Evolutionary conservation across 1,139 yeast species (phyloP), one percentile per base, ranked within the genome.

Genomic region (Lodderomyces oxycetoniae): DNA sequence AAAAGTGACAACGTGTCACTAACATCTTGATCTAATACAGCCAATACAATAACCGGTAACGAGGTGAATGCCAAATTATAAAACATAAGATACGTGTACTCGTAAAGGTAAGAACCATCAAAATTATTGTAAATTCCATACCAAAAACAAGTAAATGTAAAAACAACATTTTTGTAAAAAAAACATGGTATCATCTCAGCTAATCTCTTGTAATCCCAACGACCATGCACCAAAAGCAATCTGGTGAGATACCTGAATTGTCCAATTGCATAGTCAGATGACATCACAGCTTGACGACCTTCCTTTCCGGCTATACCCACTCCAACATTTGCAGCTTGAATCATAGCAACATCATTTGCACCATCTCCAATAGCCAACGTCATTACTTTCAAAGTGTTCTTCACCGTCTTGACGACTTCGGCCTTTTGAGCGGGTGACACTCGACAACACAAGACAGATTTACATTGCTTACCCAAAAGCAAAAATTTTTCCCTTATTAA

Each of bases 291-390:
- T 50, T 76, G 82, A 46, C 82, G 57, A 43, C 83, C 83, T 56
- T 77, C 83, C 55, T 76, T 81, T 41, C 83, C 83, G 4, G 81
- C 83, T 46, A 77, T 77, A 46, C 83, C 83, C 31, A 77, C 74
- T 36, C 83, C 83, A 31, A 77, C 74, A 52, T 77, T 71, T 3
- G 83, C 79, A 7, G 80, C 73, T 53, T 77, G 83, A 43, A 77
- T 77, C 83, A 77, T 77, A 6, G 83, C 79, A 32, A 77, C 83
- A 53, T 77, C 83, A 49, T 77, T 77, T 15, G 83, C 80, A 41
- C 83, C 83, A 55, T 77, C 83, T 26, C 83, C 83, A 47, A 77
- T 73, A 1, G 82, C 82, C 39, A 77, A 62, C 1, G 83, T 77
- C 78, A 77, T 75, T n/a, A 68, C 82, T 23, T 63, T 52, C 36